phyloP scores from a whole-genome alignment of 208 protist species.

The Entamoeba moshkovskii region DNA sequence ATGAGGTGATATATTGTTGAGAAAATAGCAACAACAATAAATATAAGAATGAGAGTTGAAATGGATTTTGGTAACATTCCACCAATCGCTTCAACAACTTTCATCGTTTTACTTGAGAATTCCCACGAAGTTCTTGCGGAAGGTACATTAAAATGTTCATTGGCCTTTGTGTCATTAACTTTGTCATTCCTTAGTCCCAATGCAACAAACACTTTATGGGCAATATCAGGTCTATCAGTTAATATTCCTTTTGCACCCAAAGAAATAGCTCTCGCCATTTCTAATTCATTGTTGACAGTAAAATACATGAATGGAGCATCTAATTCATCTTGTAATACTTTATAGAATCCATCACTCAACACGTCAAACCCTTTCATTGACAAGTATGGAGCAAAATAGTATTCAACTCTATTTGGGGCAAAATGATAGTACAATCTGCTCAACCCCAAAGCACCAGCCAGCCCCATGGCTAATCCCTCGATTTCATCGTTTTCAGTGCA shows the following conservation, averaged over 20 bases:
- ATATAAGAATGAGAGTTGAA: too few relatives aligned
- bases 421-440: neutral
- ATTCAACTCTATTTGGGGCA: neutral
- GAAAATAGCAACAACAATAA: too few relatives aligned
- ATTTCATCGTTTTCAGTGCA: neutral
- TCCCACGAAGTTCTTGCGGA: neutral
- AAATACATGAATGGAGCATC: neutral
- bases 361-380: neutral
- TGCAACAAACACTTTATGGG: neutral
- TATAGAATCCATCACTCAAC: neutral
- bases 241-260: neutral
- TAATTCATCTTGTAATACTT: neutral
- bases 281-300: neutral
- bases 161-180: neutral
- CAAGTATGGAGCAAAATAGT: neutral
- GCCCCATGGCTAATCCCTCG: neutral
- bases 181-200: neutral
- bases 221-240: neutral
- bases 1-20: too few relatives aligned
- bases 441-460: neutral
- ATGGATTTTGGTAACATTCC: neutral
- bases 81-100: neutral
- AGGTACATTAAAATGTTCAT: neutral
- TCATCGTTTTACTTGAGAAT: neutral
- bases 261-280: neutral